phyloP scores from a whole-genome alignment of 148 eudicot genomes.

The Cornus kousa region DNA sequence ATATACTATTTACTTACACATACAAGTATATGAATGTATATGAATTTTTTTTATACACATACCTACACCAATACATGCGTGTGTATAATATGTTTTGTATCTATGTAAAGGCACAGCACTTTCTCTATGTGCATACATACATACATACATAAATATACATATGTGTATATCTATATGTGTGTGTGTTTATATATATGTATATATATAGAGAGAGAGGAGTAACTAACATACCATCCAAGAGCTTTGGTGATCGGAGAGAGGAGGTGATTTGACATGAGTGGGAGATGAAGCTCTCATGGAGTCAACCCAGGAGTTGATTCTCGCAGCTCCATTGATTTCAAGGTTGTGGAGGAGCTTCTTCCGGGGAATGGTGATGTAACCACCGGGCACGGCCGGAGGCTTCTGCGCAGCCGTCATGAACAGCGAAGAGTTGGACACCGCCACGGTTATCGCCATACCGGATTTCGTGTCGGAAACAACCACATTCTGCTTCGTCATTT shows the following conservation, averaged over 20 bases:
- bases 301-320: constrained; percentile 67
- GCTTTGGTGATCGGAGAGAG: constrained; percentile 28
- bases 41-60: too few relatives aligned
- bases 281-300: constrained; percentile 88
- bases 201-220: neutral
- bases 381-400: constrained; percentile 46
- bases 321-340: constrained; percentile 33
- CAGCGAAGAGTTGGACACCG: constrained; percentile 25
- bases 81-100: too few relatives aligned
- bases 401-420: constrained; percentile 35
- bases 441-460: constrained; percentile 24
- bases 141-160: neutral
- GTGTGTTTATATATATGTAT: neutral
- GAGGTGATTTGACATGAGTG: constrained; percentile 48
- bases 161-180: too few relatives aligned
- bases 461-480: constrained; percentile 35
- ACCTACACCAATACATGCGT: too few relatives aligned
- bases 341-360: constrained; percentile 52
- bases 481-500: constrained; percentile 54
- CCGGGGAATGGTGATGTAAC: constrained; percentile 39
- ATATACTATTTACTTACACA: neutral
- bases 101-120: too few relatives aligned
- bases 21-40: too few relatives aligned
- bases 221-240: constrained; percentile 43
- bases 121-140: neutral